Base-by-base conservation (phyloP, 2,329 filamentous ascomycete species). In the Rutstroemia sp. region DNA sequence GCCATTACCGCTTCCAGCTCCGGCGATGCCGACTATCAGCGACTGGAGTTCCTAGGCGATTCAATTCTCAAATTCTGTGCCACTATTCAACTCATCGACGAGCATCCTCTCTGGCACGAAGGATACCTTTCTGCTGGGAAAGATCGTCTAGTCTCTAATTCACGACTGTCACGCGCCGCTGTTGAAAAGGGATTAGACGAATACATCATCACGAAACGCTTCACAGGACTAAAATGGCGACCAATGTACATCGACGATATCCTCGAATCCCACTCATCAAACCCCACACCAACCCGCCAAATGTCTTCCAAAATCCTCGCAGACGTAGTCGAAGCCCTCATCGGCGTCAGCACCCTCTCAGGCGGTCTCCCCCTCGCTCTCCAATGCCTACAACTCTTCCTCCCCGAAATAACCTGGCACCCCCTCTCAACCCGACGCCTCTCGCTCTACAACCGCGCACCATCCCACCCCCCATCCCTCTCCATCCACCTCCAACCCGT, bases 1-100 rank as follows among this genome's bases (percentile, higher is more conserved):
- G 90, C 92, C 1, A 85, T 95, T 50, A 88, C 80, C 51, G 76
- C 88, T 0, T 81, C 84, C 0, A 76, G 76, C 1, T 67, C 70
- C 2, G 82, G 84, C 48, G 69, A 73, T 1, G 78, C 76, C 0
- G 80, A 96, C 61, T 96, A 96, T 67, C 87, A 97, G 64, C 78
- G 87, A 2, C 74, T 95, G 0, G 94, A 97, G 68, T 95, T 95
- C 63, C 73, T 96, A 0, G 94, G 94, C 0, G 92, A 97, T 65
- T 84, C 83, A 0, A 76, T 95, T 1, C 76, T 97, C 39, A 97
- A 97, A 65, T 81, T 86, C 56, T 82, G 81, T 48, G 78, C 87
- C 0, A 82, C 84, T 0, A 69, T 89, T 1, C 85, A 90, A 55
- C 76, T 92, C 3, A 73, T 75, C 17, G 76, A 77, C 17, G 67